Evolutionary conservation across 148 eudicot species (phyloP).

Genomic region (Camellia lanceoleosa): DNA sequence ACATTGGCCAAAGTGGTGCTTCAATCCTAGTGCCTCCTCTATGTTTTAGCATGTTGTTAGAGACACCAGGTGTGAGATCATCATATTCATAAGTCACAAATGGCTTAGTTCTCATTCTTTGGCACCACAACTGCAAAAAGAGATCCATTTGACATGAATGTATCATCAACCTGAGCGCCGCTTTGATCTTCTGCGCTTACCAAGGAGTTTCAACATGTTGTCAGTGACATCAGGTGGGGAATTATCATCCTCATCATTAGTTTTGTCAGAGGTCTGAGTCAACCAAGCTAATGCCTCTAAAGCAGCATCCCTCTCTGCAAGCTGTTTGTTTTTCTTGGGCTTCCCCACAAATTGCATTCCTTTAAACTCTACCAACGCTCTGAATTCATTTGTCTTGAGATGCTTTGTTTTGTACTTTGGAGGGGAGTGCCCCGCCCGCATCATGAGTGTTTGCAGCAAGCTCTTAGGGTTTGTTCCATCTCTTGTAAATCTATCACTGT

Average conservation of each 20-base stretch:
- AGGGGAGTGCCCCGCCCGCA: constrained; percentile 98
- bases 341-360: constrained; percentile 99
- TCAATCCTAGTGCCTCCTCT: constrained; percentile 1
- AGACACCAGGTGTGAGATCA: neutral
- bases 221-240: constrained; percentile 81
- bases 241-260: constrained; percentile 43
- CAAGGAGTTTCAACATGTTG: constrained; percentile 93
- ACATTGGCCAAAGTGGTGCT: neutral
- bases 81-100: neutral
- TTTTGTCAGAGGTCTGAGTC: constrained; percentile 74
- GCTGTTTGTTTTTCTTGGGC: constrained; percentile 79
- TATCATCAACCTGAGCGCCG: constrained; percentile 29
- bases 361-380: constrained; percentile 91
- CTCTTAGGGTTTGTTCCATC: constrained; percentile 95
- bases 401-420: constrained; percentile 95
- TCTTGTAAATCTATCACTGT: constrained; percentile 58
- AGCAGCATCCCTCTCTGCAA: constrained; percentile 93
- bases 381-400: constrained; percentile 87
- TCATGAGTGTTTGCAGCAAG: constrained; percentile 85
- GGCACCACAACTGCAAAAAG: neutral
- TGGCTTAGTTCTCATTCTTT: neutral
- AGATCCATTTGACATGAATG: neutral
- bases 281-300: constrained; percentile 92
- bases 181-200: constrained; percentile 71
- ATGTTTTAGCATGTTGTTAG: neutral